phyloP scores from a whole-genome alignment of 495 filamentous ascomycete genomes.

The Aspergillus indologenus region DNA sequence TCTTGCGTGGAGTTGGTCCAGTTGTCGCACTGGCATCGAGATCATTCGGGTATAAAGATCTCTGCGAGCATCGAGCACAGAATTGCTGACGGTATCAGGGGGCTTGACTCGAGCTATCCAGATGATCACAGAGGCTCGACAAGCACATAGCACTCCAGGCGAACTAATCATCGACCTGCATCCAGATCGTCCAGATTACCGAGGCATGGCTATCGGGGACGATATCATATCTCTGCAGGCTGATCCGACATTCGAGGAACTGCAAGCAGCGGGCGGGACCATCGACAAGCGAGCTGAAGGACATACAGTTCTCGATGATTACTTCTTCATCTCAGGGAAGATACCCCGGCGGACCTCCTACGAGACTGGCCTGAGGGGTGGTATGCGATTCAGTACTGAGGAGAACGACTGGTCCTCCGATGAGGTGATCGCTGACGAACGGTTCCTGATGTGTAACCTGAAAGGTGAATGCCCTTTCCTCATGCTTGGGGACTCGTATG shows the following conservation, averaged over 20 bases:
- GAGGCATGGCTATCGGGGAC: constrained; percentile 46
- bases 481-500: not conserved
- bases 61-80: not conserved
- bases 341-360: constrained; percentile 55
- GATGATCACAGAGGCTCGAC: constrained; percentile 48
- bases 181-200: constrained; percentile 52
- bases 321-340: constrained; percentile 56
- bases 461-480: constrained; percentile 39
- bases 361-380: constrained; percentile 49
- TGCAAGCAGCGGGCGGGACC: constrained; percentile 44
- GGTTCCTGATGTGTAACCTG: constrained; percentile 56
- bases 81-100: constrained; percentile 29
- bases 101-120: constrained; percentile 46
- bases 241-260: constrained; percentile 55
- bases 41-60: constrained; percentile 47
- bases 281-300: constrained; percentile 42
- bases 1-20: constrained; percentile 72
- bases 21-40: constrained; percentile 69
- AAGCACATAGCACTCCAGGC: constrained; percentile 24
- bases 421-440: constrained; percentile 55
- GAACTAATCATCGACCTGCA: constrained; percentile 51
- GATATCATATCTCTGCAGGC: constrained; percentile 52
- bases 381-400: constrained; percentile 44
- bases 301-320: constrained; percentile 52
- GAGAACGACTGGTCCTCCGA: constrained; percentile 53